phyloP scores from a whole-genome alignment of 176 grass and related monocot species.

The Bothriochloa decipiens region DNA sequence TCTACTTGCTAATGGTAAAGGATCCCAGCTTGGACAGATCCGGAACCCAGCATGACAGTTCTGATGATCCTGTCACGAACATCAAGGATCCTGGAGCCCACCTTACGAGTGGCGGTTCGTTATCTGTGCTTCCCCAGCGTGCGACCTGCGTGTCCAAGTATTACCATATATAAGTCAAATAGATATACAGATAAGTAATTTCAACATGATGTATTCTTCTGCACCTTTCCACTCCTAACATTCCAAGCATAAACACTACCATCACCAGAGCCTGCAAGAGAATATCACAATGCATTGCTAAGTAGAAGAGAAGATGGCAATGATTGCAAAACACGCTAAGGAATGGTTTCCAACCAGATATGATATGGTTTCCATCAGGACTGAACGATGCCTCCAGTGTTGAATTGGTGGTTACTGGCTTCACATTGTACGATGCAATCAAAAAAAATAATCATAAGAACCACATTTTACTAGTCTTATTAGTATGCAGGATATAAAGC shows the following conservation, averaged over 20 bases:
- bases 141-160: constrained; percentile 61
- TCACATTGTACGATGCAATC: constrained; percentile 83
- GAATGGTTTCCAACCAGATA: constrained; percentile 66
- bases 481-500: background rate
- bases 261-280: constrained; percentile 80
- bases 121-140: constrained; percentile 93
- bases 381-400: constrained; percentile 96
- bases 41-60: constrained; percentile 92
- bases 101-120: constrained; percentile 84
- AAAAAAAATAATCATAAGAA: constrained; percentile 9
- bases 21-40: constrained; percentile 93
- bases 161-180: background rate
- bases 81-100: constrained; percentile 85
- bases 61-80: constrained; percentile 93
- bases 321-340: background rate
- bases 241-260: constrained; percentile 97
- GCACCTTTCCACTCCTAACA: constrained; percentile 83
- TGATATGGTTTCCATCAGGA: constrained; percentile 89
- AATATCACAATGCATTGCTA: constrained; percentile 29
- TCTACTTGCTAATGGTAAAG: constrained; percentile 57
- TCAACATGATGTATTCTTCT: constrained; percentile 1
- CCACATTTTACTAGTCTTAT: background rate
- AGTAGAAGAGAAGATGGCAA: constrained; percentile 23
- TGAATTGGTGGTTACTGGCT: constrained; percentile 72
- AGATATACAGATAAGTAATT: background rate